Evolutionary conservation across 768 basidiomycete species (phyloP).

Genomic region (Leccinum uliginosum): DNA sequence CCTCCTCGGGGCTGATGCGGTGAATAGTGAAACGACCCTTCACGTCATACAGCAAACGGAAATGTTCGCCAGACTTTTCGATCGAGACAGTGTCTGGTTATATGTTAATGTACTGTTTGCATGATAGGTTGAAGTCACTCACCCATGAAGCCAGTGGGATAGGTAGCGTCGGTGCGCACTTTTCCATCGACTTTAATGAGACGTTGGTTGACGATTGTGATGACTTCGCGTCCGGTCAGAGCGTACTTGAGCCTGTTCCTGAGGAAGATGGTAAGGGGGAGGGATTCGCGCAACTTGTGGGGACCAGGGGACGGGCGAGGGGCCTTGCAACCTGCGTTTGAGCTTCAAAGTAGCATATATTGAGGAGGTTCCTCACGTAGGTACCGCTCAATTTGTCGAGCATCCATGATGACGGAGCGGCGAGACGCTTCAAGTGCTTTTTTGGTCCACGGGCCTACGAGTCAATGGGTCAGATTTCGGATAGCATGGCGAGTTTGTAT

Average conservation of each 20-base stretch:
- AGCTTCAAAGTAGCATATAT: conserved; percentile 1
- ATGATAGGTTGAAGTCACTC: conserved; percentile 19
- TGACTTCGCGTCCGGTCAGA: conserved; percentile 93
- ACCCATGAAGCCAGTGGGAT: conserved; percentile 98
- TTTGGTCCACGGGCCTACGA: conserved; percentile 92
- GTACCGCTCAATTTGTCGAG: conserved; percentile 96
- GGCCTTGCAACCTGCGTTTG: conserved; percentile 49
- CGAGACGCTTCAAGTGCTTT: conserved; percentile 98
- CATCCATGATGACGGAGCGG: conserved; percentile 99
- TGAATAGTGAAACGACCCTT: conserved; percentile 99
- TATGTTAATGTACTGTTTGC: neutral
- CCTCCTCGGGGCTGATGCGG: conserved; percentile 98
- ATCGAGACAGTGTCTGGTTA: conserved; percentile 86
- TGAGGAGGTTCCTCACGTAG: conserved; percentile 55
- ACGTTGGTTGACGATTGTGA: conserved; percentile 91
- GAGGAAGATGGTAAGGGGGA: conserved; percentile 95
- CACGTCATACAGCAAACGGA: conserved; percentile 98
- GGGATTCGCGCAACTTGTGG: conserved; percentile 97
- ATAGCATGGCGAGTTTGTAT: conserved; percentile 1
- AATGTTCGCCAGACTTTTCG: conserved; percentile 98
- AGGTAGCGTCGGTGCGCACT: conserved; percentile 96
- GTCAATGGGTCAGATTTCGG: conserved; percentile 13
- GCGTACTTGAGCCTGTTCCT: conserved; percentile 99
- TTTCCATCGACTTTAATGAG: conserved; percentile 98
- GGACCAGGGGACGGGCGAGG: conserved; percentile 97